A percentile compares a stretch with the other conserved stretches of the same genome.
phyloP scores from a whole-genome alignment of 1,284 basidiomycete species.

The Trichosporon asahii region DNA sequence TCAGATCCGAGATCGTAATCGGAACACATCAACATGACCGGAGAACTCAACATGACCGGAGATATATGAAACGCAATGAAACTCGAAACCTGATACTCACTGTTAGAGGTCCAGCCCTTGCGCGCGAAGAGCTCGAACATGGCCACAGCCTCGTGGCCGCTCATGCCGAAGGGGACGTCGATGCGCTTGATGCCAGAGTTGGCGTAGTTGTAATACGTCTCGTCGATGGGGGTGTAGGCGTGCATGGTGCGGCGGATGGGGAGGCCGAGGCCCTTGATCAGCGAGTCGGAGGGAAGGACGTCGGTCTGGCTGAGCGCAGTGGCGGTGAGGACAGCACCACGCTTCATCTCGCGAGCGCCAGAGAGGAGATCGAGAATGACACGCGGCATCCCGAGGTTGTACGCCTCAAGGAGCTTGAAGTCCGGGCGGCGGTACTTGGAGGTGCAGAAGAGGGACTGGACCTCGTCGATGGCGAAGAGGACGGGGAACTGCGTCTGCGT shows the following conservation, averaged over 20 bases:
- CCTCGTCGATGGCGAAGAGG: slow-evolving; percentile 79
- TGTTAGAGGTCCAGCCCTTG: slow-evolving; percentile 41
- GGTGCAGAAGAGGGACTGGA: slow-evolving; percentile 72
- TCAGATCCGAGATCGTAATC: no score
- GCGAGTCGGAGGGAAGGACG: slow-evolving; percentile 29
- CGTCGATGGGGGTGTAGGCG: slow-evolving; percentile 43
- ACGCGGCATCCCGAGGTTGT: slow-evolving; percentile 76
- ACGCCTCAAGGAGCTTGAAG: slow-evolving; percentile 67
- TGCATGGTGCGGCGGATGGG: slow-evolving; percentile 31
- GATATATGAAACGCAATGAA: neutral
- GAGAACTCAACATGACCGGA: neutral
- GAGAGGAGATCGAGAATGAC: slow-evolving; percentile 71
- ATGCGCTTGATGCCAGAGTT: slow-evolving; percentile 36
- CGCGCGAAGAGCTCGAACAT: slow-evolving; percentile 47
- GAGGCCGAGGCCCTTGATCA: slow-evolving; percentile 32
- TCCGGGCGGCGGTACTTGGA: slow-evolving; percentile 75
- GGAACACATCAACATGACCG: neutral
- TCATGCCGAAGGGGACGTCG: slow-evolving; percentile 44
- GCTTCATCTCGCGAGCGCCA: slow-evolving; percentile 62
- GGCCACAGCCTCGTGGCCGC: slow-evolving; percentile 45
- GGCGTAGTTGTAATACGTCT: slow-evolving; percentile 40
- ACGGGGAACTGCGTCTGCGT: slow-evolving; percentile 71
- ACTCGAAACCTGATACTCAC: slow-evolving; percentile 27
- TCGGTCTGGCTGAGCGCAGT: slow-evolving; percentile 35
- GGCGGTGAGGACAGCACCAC: slow-evolving; percentile 42